Evolutionary conservation across 2,329 filamentous ascomycete species (phyloP), one percentile per base, ranked within the genome.

Genomic region (Akanthomyces lecanii): DNA sequence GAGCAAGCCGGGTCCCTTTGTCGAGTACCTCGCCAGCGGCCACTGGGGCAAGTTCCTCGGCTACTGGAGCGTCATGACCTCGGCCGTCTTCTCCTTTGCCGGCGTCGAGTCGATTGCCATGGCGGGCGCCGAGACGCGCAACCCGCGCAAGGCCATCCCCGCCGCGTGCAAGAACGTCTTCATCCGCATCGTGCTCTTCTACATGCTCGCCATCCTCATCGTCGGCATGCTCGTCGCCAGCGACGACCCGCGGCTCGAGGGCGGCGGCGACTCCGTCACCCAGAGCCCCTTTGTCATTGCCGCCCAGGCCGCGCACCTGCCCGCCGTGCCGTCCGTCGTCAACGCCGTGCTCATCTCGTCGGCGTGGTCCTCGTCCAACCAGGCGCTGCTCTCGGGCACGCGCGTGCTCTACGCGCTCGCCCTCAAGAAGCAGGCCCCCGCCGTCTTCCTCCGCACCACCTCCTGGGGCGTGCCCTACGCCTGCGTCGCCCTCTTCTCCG

Each of bases 301-400:
- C 21, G 86, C 88, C 44, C 80, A 82, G 12, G 82, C 85, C 36
- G 89, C 89, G 2, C 85, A 87, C 0, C 87, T 92, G 63, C 80
- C 78, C 5, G 87, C 82, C 7, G 82, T 92, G 5, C 87, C 89
- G 0, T 86, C 85, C 6, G 83, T 93, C 61, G 87, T 93, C 74
- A 94, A 94, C 72, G 89, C 89, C 42, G 80, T 92, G 30, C 87
- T 93, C 67, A 81, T 92, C 67, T 90, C 87, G 0, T 89, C 87
- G 0, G 89, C 87, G 0, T 88, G 85, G 75, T 91, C 88, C 0
- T 82, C 88, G 0, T 86, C 84, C 0, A 92, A 92, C 67, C 85
- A 88, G 67, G 85, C 82, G 69, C 77, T 92, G 40, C 77, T 81
- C 47, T 77, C 83, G 1, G 85, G 84, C 33, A 85, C 85, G 0